These are phyloP conservation scores for Aspergillus vadensis DNA, from an alignment of 2,329 filamentous ascomycete genomes.

Conservation along the genomic window DNA sequence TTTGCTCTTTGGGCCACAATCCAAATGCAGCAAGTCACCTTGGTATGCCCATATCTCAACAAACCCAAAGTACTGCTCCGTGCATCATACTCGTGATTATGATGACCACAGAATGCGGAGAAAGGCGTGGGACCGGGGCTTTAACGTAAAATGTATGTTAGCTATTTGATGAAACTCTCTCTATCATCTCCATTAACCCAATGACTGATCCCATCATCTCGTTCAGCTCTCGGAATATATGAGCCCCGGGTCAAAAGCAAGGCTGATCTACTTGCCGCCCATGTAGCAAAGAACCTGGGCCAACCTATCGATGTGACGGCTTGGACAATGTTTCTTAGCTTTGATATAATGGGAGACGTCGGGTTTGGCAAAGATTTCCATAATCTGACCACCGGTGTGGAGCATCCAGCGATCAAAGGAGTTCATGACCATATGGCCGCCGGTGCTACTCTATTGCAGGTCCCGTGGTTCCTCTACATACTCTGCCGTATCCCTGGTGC, in stretches of 20 bases:
- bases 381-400: slow-evolving; percentile 31
- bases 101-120: slow-evolving; percentile 16
- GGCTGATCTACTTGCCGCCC: slow-evolving; percentile 25
- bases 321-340: slow-evolving; percentile 13
- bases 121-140: slow-evolving; percentile 36
- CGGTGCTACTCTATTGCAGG: slow-evolving; percentile 21
- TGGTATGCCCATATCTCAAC: slow-evolving; percentile 18
- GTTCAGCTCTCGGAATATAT: slow-evolving; percentile 8
- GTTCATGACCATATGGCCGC: slow-evolving; percentile 22
- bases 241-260: slow-evolving; percentile 14
- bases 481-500: background rate
- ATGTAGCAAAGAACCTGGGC: background rate
- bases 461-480: slow-evolving; percentile 25
- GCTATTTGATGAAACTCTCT: background rate
- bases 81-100: slow-evolving; percentile 27
- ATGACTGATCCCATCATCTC: background rate
- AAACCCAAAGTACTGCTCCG: slow-evolving; percentile 11
- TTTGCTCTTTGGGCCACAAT: slow-evolving; percentile 1
- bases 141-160: slow-evolving; percentile 30
- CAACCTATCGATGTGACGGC: background rate
- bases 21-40: slow-evolving; percentile 23
- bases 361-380: slow-evolving; percentile 40
- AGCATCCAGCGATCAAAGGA: slow-evolving; percentile 20
- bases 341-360: slow-evolving; percentile 42
- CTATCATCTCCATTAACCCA: background rate